phyloP scores from a whole-genome alignment of 306 rosid genomes.

The Quillaja saponaria region DNA sequence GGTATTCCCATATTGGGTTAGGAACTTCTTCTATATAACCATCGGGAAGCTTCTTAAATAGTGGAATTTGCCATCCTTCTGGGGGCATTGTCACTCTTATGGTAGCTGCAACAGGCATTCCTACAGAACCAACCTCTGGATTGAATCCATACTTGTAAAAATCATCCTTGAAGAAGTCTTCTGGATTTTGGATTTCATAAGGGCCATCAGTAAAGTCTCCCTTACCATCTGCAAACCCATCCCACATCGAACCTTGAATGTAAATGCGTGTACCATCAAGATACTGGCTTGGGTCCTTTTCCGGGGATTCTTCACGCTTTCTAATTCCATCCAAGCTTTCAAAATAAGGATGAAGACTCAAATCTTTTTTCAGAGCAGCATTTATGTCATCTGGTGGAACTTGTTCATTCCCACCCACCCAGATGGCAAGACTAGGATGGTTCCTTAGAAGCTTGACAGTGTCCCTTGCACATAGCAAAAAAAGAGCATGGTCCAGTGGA shows the following conservation, averaged over 20 bases:
- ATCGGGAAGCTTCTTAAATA: conserved; percentile 60
- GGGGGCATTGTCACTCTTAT: conserved; percentile 90
- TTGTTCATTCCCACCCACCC: conserved; percentile 99
- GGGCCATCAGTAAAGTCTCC: conserved; percentile 91
- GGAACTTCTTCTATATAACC: conserved; percentile 82
- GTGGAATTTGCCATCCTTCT: conserved; percentile 87
- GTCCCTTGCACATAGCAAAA: conserved; percentile 89
- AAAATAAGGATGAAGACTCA: conserved; percentile 75
- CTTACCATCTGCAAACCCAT: conserved; percentile 88
- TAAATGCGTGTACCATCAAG: conserved; percentile 91
- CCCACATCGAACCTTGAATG: conserved; percentile 89
- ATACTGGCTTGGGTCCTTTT: conserved; percentile 76
- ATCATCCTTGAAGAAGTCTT: conserved; percentile 63
- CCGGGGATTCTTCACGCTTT: conserved; percentile 27
- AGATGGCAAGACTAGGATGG: conserved; percentile 93
- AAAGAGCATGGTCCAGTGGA: conserved; percentile 91
- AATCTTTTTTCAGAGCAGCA: conserved; percentile 63
- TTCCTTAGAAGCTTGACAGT: conserved; percentile 90
- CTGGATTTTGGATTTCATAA: conserved; percentile 89
- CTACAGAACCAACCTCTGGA: conserved; percentile 96
- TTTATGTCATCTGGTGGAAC: conserved; percentile 83
- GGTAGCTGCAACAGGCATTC: conserved; percentile 91
- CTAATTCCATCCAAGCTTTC: conserved; percentile 35
- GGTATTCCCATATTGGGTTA: conserved; percentile 94
- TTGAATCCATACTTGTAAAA: conserved; percentile 76